These are phyloP conservation scores for Murraya paniculata DNA, from an alignment of 345 rosid genomes.

Conservation along the genomic window DNA sequence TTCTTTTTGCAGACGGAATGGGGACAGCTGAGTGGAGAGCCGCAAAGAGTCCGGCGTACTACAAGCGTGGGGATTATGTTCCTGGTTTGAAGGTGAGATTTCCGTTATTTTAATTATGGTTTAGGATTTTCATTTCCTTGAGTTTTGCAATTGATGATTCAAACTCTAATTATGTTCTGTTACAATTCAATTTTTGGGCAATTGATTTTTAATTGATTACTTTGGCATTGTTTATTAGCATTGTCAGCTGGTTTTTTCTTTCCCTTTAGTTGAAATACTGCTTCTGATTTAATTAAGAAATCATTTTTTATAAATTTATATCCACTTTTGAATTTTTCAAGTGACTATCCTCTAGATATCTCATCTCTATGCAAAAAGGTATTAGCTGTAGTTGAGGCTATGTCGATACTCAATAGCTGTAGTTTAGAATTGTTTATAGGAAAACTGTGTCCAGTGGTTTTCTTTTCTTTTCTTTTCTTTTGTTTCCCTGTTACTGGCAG, in stretches of 20 bases:
- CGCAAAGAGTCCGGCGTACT: constrained; percentile 83
- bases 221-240: background rate
- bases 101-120: background rate
- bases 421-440: background rate
- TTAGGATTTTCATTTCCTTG: background rate
- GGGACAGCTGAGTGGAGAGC: constrained; percentile 99
- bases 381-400: background rate
- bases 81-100: constrained; percentile 89
- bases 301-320: background rate
- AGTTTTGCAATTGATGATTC: background rate
- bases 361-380: background rate
- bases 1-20: constrained; percentile 75
- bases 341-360: background rate
- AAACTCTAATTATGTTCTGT: background rate
- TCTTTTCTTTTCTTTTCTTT: background rate
- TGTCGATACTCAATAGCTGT: background rate
- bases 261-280: background rate
- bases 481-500: background rate
- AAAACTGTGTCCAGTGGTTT: too few species aligned
- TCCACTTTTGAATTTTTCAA: background rate
- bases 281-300: background rate
- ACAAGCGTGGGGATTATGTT: constrained; percentile 97
- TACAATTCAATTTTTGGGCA: background rate
- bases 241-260: background rate
- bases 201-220: background rate